Percentiles rank a stretch among this genome's conserved stretches.
Conservation (phyloP, 805 yeast genomes). For the Sugiyamaella lignohabitans region DNA sequence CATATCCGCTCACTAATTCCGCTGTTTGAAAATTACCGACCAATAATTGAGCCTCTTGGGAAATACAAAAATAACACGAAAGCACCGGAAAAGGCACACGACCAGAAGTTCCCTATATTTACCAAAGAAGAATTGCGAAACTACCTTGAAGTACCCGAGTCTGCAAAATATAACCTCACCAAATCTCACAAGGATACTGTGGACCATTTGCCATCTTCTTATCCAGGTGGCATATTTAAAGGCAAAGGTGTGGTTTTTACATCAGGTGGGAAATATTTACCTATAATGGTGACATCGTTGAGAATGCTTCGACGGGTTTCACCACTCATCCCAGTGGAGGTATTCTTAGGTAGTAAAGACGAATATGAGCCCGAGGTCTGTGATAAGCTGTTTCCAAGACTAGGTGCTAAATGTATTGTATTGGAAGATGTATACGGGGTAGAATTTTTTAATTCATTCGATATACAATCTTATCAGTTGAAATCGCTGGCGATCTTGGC, state of each 20-base stretch:
- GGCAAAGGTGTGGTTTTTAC: constrained; percentile 59
- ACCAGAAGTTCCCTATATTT: constrained; percentile 33
- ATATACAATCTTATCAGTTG: constrained; percentile 59
- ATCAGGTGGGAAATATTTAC: constrained; percentile 75
- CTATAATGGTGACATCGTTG: constrained; percentile 62
- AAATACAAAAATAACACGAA: constrained; percentile 40
- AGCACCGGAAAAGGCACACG: constrained; percentile 28
- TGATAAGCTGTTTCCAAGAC: constrained; percentile 50
- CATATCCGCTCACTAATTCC: not conserved
- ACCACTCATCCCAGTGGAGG: constrained; percentile 70
- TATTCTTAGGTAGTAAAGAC: constrained; percentile 61
- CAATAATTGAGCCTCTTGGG: constrained; percentile 28
- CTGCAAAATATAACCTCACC: constrained; percentile 41
- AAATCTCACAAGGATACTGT: constrained; percentile 44
- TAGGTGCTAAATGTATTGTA: constrained; percentile 62
- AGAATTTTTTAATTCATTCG: constrained; percentile 41
- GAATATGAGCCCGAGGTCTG: constrained; percentile 73
- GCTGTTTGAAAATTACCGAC: not conserved
- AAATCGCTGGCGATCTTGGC: constrained; percentile 65
- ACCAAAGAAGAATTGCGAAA: constrained; percentile 47
- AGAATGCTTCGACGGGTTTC: constrained; percentile 60
- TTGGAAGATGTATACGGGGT: constrained; percentile 57
- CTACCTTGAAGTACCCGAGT: constrained; percentile 41
- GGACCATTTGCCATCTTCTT: constrained; percentile 37
- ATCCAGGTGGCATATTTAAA: constrained; percentile 15